Evolutionary conservation across 2,329 filamentous ascomycete species (phyloP).

Genomic region (Colletotrichum karsti): DNA sequence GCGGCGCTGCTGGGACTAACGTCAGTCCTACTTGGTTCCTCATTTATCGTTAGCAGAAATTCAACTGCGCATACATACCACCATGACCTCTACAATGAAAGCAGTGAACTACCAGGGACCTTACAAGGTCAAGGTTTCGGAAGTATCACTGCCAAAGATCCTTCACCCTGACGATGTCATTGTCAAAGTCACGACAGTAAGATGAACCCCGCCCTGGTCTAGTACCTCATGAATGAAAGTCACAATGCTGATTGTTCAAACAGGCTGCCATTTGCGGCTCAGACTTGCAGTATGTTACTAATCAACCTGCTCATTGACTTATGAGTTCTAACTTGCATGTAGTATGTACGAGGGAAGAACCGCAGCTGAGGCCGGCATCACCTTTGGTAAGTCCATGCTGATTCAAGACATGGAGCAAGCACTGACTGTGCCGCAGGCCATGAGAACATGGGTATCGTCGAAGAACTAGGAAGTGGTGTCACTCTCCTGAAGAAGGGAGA

Average conservation of each 20-base stretch:
- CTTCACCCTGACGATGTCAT: conserved; percentile 72
- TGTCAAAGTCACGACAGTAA: conserved; percentile 71
- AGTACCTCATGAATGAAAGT: neutral
- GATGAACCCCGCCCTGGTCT: conserved; percentile 30
- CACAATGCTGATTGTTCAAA: neutral
- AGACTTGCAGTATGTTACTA: conserved; percentile 50
- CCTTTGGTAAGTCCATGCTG: conserved; percentile 58
- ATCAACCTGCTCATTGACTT: conserved; percentile 14
- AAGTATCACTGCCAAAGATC: conserved; percentile 65
- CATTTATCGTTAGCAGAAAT: neutral
- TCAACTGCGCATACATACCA: neutral
- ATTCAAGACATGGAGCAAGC: neutral
- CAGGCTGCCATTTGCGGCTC: conserved; percentile 62
- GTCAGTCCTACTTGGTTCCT: neutral
- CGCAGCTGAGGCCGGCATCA: conserved; percentile 67
- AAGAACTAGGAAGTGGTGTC: conserved; percentile 65
- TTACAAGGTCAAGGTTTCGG: conserved; percentile 69
- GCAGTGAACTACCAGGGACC: conserved; percentile 70
- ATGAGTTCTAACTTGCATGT: conserved; percentile 35
- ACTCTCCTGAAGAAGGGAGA: conserved; percentile 70
- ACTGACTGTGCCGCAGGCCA: conserved; percentile 44
- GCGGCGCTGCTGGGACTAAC: neutral
- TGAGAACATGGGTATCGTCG: conserved; percentile 68
- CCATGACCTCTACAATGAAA: conserved; percentile 57
- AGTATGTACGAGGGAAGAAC: conserved; percentile 74